Base-by-base conservation (phyloP, 108 stramenopile species). In the Cylindrotheca fusiformis region DNA sequence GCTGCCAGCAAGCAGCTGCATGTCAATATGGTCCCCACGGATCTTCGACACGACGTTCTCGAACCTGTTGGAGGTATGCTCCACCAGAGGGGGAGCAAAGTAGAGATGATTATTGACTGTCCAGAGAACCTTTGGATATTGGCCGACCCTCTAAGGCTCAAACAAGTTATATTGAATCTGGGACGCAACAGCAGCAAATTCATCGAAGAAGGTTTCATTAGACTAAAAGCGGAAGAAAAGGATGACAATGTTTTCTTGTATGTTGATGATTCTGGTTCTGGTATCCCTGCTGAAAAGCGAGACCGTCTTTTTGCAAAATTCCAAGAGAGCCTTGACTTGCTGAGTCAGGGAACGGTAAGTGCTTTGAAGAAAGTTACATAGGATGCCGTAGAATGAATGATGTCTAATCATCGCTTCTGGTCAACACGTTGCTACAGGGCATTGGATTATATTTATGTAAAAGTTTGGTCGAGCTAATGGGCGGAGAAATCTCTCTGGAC, bases 151-250 rank as follows among this genome's bases (percentile, higher is more conserved):
- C 47, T 73, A 25, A 67, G 77, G 32, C 45, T 78, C 23, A 72
- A 73, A 31, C 77, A 78, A 50, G 72, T 78, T 0, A 24, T 72
- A n/a, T 25, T 73, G 62, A 78, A 78, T 41, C 32, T 78, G 55
- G 77, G 60, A 14, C 46, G 67, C 4, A 78, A 78, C 47, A 53
- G 53, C 24, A 20, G 10, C 8, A 78, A 78, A 32, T 73, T 73
- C 48, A 52, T 73, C 41, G 41, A 68, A 22, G 29, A 45, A 3
- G 77, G 77, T 26, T 78, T 69, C 61, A 63, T 78, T 48, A 67
- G 71, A 10, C 52, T 78, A 2, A 21, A 26, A 18, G 77, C 65
- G 19, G 65, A 67, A 33, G 32, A 29, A 14, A 48, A 58, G 3
- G 48, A 78, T 25, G 57, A 41, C 10, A 64, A 26, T 4, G 67